Base-by-base conservation (phyloP, 352 stramenopile genomes). In the Globisporangium emineosum region DNA sequence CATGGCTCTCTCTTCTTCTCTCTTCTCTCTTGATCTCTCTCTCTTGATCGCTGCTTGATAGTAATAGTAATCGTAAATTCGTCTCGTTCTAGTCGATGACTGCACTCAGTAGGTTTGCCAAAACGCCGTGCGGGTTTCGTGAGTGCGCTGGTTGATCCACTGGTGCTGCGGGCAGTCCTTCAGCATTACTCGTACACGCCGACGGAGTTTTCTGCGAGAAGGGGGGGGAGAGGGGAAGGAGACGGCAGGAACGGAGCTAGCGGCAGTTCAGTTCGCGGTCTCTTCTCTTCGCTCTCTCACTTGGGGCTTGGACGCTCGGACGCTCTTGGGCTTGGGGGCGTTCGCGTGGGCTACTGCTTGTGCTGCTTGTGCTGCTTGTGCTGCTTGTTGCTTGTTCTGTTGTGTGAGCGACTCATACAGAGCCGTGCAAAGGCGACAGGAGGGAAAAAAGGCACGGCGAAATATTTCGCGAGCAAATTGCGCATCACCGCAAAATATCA, bases 91-190 rank as follows among this genome's bases (percentile, higher is more conserved):
- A 17, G 25, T 62, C 42, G 42, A 21, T 32, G 35, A 13, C 49
- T 60, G 42, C 30, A 42, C 57, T 87, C 81, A 93, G 57, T 86
- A 68, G 15, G 74, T 73, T 75, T 81, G 76, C 77, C 74, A 82
- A 69, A 91, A 82, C 56, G 77, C 74, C 58, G 77, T 84, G 72
- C 83, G 86, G 72, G 83, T 94, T 78, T 96, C 87, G 84, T 92
- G 84, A 70, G 83, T 90, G 78, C 87, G 87, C 70, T 91, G 83
- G 73, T 76, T 89, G 71, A 96, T 92, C 83, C 84, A 96, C 85
- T 96, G 87, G 72, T 96, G 87, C 81, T 96, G 87, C 64, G 87
- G 87, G 64, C 87, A 96, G 75, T 94, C 78, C 80, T 94, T 94
- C 54, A 96, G 87, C 87, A 96, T 95, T 60, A 40, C 61, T 60